A percentile compares a stretch with the other conserved stretches of the same genome.
Evolutionary conservation across 2,329 filamentous ascomycete genomes (phyloP).

Genomic region (Verticillium albo-atrum): DNA sequence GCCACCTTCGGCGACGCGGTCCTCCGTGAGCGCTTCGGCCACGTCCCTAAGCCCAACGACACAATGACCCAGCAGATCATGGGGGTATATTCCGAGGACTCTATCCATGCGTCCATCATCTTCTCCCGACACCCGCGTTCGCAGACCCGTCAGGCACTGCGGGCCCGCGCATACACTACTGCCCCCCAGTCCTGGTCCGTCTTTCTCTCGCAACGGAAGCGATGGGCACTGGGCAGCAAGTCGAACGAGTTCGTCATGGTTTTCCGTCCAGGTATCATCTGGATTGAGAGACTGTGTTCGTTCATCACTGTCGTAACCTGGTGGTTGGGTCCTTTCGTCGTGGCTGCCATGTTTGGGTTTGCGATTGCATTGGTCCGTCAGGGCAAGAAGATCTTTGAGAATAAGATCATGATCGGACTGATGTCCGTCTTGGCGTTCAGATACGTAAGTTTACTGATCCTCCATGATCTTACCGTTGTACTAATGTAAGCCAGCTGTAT

Average conservation of each 20-base stretch:
- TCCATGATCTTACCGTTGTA: background rate
- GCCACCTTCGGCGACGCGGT: slow-evolving; percentile 42
- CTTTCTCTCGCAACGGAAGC: slow-evolving; percentile 42
- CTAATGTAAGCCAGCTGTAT: slow-evolving; percentile 24
- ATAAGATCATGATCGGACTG: slow-evolving; percentile 30
- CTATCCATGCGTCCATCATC: slow-evolving; percentile 44
- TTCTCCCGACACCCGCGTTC: slow-evolving; percentile 39
- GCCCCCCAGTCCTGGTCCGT: slow-evolving; percentile 40
- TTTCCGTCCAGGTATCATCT: slow-evolving; percentile 34
- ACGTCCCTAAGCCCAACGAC: slow-evolving; percentile 42
- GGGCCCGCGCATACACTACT: slow-evolving; percentile 40
- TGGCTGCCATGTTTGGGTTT: slow-evolving; percentile 31
- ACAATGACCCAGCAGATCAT: slow-evolving; percentile 43
- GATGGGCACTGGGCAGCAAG: slow-evolving; percentile 43
- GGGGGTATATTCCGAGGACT: slow-evolving; percentile 43
- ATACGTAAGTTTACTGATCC: slow-evolving; percentile 27
- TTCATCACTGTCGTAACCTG: slow-evolving; percentile 41
- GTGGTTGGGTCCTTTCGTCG: slow-evolving; percentile 39
- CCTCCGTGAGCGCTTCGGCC: slow-evolving; percentile 40
- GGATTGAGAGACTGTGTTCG: slow-evolving; percentile 39
- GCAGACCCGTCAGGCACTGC: slow-evolving; percentile 40
- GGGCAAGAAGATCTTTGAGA: slow-evolving; percentile 25
- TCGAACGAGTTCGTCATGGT: slow-evolving; percentile 45
- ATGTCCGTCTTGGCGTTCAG: slow-evolving; percentile 30
- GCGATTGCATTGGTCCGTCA: slow-evolving; percentile 27